Conservation (phyloP, 306 rosid species). For the Geum urbanum region DNA sequence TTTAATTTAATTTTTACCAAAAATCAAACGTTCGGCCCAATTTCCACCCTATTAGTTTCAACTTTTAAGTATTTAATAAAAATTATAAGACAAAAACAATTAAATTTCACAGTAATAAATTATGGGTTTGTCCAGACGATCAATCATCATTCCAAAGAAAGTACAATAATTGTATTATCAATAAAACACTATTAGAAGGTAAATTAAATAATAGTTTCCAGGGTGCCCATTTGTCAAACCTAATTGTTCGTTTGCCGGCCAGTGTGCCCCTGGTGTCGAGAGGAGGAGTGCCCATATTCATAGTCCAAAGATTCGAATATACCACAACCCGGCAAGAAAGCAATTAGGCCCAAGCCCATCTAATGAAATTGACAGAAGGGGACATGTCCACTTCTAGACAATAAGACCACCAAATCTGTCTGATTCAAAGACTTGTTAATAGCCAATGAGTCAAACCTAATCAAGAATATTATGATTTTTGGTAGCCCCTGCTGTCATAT, state of each 20-base stretch:
- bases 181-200: too few relatives aligned
- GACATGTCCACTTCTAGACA: background rate
- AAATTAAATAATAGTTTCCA: too few relatives aligned
- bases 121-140: too few relatives aligned
- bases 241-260: background rate
- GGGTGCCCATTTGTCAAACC: background rate
- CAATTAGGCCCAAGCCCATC: slow-evolving; percentile 4
- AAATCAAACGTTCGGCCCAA: too few relatives aligned
- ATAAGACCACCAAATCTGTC: background rate
- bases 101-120: too few relatives aligned
- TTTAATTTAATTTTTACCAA: too few relatives aligned
- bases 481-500: background rate
- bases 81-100: too few relatives aligned
- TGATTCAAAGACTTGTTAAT: background rate
- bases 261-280: background rate
- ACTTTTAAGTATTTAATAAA: too few relatives aligned
- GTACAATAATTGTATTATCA: too few relatives aligned
- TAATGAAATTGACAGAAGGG: background rate
- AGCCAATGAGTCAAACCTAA: slow-evolving; percentile 1
- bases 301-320: background rate
- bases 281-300: background rate
- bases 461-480: background rate
- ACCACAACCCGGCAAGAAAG: background rate
- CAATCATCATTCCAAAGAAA: too few relatives aligned
- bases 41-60: too few relatives aligned